phyloP scores from a whole-genome alignment of 2,329 filamentous ascomycete species.

The Dothideomycetes sp. region DNA sequence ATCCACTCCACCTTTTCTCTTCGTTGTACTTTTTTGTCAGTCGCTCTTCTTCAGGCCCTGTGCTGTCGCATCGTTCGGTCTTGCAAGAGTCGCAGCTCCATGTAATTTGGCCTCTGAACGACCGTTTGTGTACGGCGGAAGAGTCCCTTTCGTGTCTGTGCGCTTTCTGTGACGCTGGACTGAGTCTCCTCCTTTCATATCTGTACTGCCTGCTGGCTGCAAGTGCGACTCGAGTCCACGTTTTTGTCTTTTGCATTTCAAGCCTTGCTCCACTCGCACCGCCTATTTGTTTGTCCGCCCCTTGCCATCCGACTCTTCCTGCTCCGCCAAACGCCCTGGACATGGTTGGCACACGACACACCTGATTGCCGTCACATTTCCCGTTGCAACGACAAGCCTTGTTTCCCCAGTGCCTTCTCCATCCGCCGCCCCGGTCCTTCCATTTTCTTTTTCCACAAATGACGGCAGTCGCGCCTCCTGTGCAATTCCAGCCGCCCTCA shows the following conservation, averaged over 20 bases:
- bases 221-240: constrained; percentile 8
- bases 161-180: constrained; percentile 11
- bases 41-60: too few species aligned
- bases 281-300: neutral
- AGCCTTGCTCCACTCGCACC: neutral
- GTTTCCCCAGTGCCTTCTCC: constrained; percentile 10
- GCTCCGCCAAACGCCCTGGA: constrained; percentile 2
- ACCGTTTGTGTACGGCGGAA: too few species aligned
- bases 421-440: constrained; percentile 12
- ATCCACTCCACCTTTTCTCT: too few species aligned
- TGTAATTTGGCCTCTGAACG: too few species aligned
- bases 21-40: too few species aligned
- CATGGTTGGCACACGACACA: constrained; percentile 9
- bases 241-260: constrained; percentile 2
- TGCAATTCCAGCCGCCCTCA: constrained; percentile 53
- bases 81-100: too few species aligned
- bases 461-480: constrained; percentile 59
- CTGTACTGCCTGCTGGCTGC: too few species aligned
- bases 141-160: too few species aligned
- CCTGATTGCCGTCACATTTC: constrained; percentile 6
- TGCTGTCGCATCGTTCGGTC: too few species aligned
- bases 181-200: constrained; percentile 11
- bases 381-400: constrained; percentile 1
- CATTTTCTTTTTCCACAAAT: constrained; percentile 31
- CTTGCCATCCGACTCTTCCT: too few species aligned